Conservation (phyloP, 345 rosid species). For the Hypericum androsaemum region DNA sequence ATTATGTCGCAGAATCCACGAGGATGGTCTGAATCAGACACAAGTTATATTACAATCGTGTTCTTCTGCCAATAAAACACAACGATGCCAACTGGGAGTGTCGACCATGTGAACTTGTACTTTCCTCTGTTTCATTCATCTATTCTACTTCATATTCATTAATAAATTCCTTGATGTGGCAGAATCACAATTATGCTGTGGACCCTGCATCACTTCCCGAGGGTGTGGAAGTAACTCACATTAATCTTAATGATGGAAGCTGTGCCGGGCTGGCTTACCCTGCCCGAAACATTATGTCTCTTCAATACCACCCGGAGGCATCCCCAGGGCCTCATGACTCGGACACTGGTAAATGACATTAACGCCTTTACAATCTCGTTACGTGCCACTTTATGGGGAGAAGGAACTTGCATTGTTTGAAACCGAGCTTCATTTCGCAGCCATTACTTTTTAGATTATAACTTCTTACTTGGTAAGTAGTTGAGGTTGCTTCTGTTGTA, state of each 20-base stretch:
- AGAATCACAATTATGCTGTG: slow-evolving; percentile 96
- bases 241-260: slow-evolving; percentile 91
- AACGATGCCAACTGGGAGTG: not conserved
- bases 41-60: no score
- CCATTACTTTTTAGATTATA: no score
- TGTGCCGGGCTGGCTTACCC: slow-evolving; percentile 93
- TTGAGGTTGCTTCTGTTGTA: not conserved
- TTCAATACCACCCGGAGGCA: slow-evolving; percentile 95
- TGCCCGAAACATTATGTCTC: slow-evolving; percentile 65
- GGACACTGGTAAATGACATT: slow-evolving; percentile 40
- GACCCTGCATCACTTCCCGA: slow-evolving; percentile 80
- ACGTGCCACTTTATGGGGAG: not conserved
- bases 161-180: slow-evolving; percentile 9
- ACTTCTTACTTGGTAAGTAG: not conserved
- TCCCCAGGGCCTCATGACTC: slow-evolving; percentile 99
- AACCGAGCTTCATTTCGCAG: no score
- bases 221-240: slow-evolving; percentile 83
- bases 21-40: no score
- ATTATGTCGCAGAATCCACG: no score
- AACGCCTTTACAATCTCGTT: not conserved
- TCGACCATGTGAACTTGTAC: not conserved
- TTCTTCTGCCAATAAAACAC: no score
- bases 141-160: slow-evolving; percentile 1
- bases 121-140: not conserved
- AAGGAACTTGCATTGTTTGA: no score